These are phyloP conservation scores for Vitis hybrid DNA, from an alignment of 177 flowering plant species.

Conservation along the genomic window DNA sequence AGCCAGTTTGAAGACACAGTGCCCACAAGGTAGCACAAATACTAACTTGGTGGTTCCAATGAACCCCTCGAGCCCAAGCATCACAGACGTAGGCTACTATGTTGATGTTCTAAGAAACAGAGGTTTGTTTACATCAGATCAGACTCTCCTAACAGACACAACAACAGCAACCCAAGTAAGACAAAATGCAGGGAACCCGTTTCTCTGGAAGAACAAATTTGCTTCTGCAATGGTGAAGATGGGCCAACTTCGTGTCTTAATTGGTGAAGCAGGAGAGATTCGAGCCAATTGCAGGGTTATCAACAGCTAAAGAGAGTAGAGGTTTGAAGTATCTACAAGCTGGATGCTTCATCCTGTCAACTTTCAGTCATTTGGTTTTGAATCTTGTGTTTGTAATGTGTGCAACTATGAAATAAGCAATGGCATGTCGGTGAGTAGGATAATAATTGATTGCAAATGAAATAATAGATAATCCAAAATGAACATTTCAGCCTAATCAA, in stretches of 20 bases:
- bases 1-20: conserved; percentile 37
- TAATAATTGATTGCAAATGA: too few relatives aligned
- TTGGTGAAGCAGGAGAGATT: conserved; percentile 58
- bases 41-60: conserved; percentile 49
- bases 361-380: neutral
- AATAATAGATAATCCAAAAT: too few relatives aligned
- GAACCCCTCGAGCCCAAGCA: conserved; percentile 44
- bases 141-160: conserved; percentile 34
- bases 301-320: conserved; percentile 22
- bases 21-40: conserved; percentile 44
- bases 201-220: conserved; percentile 44
- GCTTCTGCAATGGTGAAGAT: conserved; percentile 75
- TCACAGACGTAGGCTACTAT: conserved; percentile 45
- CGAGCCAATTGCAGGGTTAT: conserved; percentile 54
- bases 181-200: conserved; percentile 28
- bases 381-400: neutral
- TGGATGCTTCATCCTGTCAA: neutral
- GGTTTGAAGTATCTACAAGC: too few relatives aligned
- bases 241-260: conserved; percentile 58
- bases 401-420: neutral
- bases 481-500: too few relatives aligned
- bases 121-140: conserved; percentile 62
- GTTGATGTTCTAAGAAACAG: conserved; percentile 30
- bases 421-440: too few relatives aligned
- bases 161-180: conserved; percentile 38